Evolutionary conservation across 2,329 filamentous ascomycete species (phyloP), one percentile per base, ranked within the genome.

Genomic region (Fusarium luffae): DNA sequence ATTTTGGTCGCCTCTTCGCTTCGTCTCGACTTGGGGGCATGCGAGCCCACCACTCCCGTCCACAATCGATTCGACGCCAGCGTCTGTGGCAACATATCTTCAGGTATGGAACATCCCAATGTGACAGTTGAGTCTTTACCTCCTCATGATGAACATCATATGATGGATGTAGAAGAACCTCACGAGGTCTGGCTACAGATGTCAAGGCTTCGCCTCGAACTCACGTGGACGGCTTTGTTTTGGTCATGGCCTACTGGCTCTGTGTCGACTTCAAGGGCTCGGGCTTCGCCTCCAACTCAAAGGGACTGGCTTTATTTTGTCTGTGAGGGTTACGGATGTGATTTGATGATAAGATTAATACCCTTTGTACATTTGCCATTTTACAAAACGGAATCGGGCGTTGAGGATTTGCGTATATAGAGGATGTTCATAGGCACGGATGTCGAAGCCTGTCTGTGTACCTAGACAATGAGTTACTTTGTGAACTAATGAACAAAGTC

Each of bases 151-250:
- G 82, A 80, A 27, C 79, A 82, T 37, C 78, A 78, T 16, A 78
- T 77, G 75, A 80, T 80, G 78, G 79, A 79, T 57, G 48, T 77
- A 21, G 79, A 81, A 54, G 79, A 81, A 57, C 65, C 70, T 51
- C 77, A 63, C 7, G 77, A 80, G 23, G 79, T 19, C 71, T 30
- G 27, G 27, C 27, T 16, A 18, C 27, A 27, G 2, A 27, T 27
- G 27, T 1, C 9, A 27, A 11, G 28, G 5, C 11, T 11, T 27
- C 27, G 27, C 10, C 27, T 27, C 27, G 27, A 32, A 32, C 14
- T 32, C 30, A 32, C 16, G 7, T 14, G 14, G 8, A 27, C 9
- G 18, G 18, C 34, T 7, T 37, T 37, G 9, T 37, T 37, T 12
- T 37, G 34, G 8, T 27, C 25, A 27, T 27, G 25, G 25, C 25